Evolutionary conservation across 768 basidiomycete species (phyloP), one percentile per base, ranked within the genome.

Genomic region (Suillus cothurnatus): DNA sequence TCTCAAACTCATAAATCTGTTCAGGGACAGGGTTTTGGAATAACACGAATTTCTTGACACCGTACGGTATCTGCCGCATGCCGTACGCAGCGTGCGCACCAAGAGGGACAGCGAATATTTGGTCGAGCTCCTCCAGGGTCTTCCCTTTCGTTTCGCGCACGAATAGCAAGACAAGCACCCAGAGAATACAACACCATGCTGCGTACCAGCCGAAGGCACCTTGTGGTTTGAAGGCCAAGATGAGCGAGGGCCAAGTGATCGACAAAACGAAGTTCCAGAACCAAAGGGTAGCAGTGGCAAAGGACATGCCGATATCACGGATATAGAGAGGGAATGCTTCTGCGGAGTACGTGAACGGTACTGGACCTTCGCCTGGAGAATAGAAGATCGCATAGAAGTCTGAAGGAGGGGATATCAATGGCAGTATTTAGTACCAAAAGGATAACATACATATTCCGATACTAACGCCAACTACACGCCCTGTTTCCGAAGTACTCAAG

Each of bases 151-250:
- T 91, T 79, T 91, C 89, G 49, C 87, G 89, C 14, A 91, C 82
- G 69, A 89, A 89, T 23, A 89, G 75, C 38, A 90, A 78, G 66
- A 89, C 81, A 41, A 85, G 79, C 60, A 89, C 62, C 64, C 87
- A 88, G 28, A 89, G 66, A 15, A 86, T 70, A 68, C 84, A 80
- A 26, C 76, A 77, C 88, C 88, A 89, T 0, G 75, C 88, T 21
- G 87, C 87, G 69, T 90, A 92, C 85, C 87, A 92, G 17, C 82
- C 86, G 74, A 92, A 93, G 7, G 90, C 91, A 55, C 90, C 92
- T 67, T 87, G 85, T 1, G 88, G 85, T 65, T 78, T 82, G 76
- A 93, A 88, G 0, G 88, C 86, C 2, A 81, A 79, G 19, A 88
- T 72, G 39, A 93, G 79, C 8, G 81, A 84, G 21, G 91, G 91